These are phyloP conservation scores for Groenewaldozyma auringiensis DNA, from an alignment of 1,139 yeast genomes.

Conservation along the genomic window DNA sequence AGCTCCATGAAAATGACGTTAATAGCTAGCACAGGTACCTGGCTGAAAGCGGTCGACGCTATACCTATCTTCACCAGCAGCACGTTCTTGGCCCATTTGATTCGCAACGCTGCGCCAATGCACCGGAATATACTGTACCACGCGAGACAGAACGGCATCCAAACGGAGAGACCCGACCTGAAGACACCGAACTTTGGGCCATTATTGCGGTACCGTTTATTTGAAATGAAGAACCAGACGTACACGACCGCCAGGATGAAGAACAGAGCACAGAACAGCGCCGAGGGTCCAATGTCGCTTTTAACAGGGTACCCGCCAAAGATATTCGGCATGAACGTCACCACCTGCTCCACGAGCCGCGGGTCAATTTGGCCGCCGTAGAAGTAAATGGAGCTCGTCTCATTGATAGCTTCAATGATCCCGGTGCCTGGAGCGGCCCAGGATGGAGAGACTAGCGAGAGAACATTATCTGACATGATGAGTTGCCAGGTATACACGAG, in stretches of 20 bases:
- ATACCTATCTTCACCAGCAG: constrained; percentile 46
- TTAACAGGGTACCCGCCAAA: constrained; percentile 62
- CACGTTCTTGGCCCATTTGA: constrained; percentile 49
- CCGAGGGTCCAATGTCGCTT: constrained; percentile 54
- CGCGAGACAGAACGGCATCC: constrained; percentile 48
- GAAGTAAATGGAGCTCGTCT: constrained; percentile 25
- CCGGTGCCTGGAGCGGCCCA: constrained; percentile 40
- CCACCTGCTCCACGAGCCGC: constrained; percentile 28
- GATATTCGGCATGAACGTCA: constrained; percentile 40
- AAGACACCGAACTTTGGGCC: constrained; percentile 49
- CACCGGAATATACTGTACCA: constrained; percentile 46
- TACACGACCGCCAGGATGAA: constrained; percentile 44
- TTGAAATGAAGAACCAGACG: constrained; percentile 36
- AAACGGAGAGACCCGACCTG: constrained; percentile 14
- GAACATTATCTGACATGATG: constrained; percentile 1
- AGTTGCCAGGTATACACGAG: no score
- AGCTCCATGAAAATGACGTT: constrained; percentile 50
- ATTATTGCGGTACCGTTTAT: constrained; percentile 40
- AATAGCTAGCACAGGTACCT: constrained; percentile 39
- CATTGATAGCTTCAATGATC: constrained; percentile 28
- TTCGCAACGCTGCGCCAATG: constrained; percentile 55
- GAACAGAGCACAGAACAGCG: constrained; percentile 51
- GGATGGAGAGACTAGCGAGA: constrained; percentile 20
- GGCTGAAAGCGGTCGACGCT: constrained; percentile 50
- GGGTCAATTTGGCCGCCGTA: constrained; percentile 18